A percentile compares a stretch with the other conserved stretches of the same genome.
Conservation (phyloP, 805 yeast species). For the Candida pseudoglaebosa region DNA sequence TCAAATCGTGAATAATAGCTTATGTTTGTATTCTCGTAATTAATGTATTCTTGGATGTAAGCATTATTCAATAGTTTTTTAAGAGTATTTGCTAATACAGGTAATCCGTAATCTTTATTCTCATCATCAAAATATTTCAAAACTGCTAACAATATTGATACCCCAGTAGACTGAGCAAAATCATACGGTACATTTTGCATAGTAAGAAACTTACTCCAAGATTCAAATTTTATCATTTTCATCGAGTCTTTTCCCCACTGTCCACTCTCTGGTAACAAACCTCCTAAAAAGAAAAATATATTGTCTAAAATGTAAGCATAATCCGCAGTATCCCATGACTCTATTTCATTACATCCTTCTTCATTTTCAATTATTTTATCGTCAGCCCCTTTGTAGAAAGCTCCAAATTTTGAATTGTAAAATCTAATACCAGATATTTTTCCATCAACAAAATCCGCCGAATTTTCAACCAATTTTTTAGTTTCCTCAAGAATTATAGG, state of each 20-base stretch:
- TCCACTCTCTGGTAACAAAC: conserved; percentile 49
- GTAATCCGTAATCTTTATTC: conserved; percentile 45
- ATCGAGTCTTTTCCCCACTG: conserved; percentile 42
- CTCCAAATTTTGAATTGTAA: conserved; percentile 37
- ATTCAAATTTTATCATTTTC: conserved; percentile 34
- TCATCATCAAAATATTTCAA: conserved; percentile 56
- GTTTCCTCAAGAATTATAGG: conserved; percentile 52
- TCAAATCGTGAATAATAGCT: conserved; percentile 38
- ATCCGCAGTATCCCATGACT: conserved; percentile 51
- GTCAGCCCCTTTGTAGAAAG: conserved; percentile 36
- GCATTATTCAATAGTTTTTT: conserved; percentile 24
- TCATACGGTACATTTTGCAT: conserved; percentile 60
- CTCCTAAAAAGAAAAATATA: conserved; percentile 46
- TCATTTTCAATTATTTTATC: conserved; percentile 39
- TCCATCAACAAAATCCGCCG: conserved; percentile 36
- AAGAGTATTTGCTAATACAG: conserved; percentile 32
- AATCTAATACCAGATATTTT: conserved; percentile 40
- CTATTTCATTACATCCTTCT: conserved; percentile 36
- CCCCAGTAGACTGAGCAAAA: conserved; percentile 50
- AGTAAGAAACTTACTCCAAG: conserved; percentile 47
- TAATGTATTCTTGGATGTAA: conserved; percentile 26
- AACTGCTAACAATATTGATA: conserved; percentile 50
- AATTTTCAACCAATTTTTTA: conserved; percentile 37
- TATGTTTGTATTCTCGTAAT: conserved; percentile 19
- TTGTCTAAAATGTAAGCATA: conserved; percentile 49